phyloP scores from a whole-genome alignment of 2,329 filamentous ascomycete genomes.

The Rugonectria rugulosa region DNA sequence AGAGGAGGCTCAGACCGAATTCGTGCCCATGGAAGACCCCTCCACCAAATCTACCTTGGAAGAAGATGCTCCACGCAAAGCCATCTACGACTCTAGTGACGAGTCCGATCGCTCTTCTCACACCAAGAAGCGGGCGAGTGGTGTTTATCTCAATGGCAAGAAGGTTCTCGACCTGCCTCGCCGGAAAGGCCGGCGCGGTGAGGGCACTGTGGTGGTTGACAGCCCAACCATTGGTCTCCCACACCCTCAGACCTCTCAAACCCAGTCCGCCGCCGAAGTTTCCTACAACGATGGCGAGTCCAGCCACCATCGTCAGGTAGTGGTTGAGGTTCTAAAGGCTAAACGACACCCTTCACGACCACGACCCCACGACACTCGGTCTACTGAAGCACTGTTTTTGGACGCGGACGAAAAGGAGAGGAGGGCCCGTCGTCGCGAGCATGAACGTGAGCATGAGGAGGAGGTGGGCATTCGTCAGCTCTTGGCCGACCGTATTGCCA shows the following conservation, averaged over 20 bases:
- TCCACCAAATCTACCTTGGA: no score
- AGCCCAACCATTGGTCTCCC: conserved; percentile 55
- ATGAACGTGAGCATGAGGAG: conserved; percentile 41
- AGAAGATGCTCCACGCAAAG: no score
- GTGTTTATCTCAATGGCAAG: conserved; percentile 48
- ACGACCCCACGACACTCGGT: conserved; percentile 49
- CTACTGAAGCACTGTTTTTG: conserved; percentile 45
- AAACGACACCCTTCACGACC: conserved; percentile 27
- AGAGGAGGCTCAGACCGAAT: no score
- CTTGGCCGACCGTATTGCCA: conserved; percentile 46
- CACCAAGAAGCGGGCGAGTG: conserved; percentile 44
- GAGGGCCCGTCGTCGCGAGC: conserved; percentile 30
- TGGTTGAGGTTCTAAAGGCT: conserved; percentile 44
- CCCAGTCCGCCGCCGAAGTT: conserved; percentile 48
- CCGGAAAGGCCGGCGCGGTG: conserved; percentile 44
- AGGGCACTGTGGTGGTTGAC: conserved; percentile 55
- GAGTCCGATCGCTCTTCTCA: conserved; percentile 46
- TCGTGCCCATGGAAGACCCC: no score
- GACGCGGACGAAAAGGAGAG: conserved; percentile 42
- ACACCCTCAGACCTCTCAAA: conserved; percentile 53
- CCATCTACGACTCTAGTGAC: conserved; percentile 47
- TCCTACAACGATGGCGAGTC: conserved; percentile 46
- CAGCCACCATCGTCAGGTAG: conserved; percentile 43
- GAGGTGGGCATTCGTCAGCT: conserved; percentile 36
- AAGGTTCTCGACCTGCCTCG: conserved; percentile 46